Evolutionary conservation across 2,329 filamentous ascomycete genomes (phyloP).

Genomic region (Talaromyces amestolkiae): DNA sequence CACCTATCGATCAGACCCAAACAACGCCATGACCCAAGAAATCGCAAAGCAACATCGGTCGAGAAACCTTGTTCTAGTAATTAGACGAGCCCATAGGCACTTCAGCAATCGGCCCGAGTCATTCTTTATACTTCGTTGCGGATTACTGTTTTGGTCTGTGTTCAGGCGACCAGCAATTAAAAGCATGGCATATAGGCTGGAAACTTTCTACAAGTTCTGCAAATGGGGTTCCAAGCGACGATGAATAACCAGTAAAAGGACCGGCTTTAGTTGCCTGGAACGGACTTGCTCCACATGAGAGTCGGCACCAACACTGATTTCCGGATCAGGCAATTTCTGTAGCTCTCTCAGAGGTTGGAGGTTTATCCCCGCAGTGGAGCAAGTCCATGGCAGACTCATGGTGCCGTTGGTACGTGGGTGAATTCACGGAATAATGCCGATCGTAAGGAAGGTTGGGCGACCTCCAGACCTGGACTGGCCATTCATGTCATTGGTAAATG

Average conservation of each 20-base stretch:
- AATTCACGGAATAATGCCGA: constrained; percentile 9
- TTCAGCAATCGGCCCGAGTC: neutral
- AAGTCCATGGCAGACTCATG: neutral
- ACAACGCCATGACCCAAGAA: neutral
- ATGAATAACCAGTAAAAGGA: neutral
- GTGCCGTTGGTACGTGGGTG: neutral
- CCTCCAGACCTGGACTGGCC: neutral
- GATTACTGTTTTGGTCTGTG: neutral
- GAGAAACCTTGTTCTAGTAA: neutral
- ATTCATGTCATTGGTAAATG: neutral
- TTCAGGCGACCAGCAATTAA: neutral
- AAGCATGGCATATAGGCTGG: neutral
- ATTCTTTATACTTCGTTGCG: neutral
- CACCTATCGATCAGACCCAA: neutral
- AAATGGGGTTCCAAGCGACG: neutral
- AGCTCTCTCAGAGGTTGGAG: neutral
- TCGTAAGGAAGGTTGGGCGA: constrained; percentile 15
- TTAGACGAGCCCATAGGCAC: neutral
- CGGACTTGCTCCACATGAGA: neutral
- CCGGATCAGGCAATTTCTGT: neutral
- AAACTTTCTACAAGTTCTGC: neutral
- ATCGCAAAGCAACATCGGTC: neutral
- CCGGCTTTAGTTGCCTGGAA: constrained; percentile 5
- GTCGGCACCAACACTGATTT: neutral
- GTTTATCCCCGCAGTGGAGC: constrained; percentile 5